phyloP scores from a whole-genome alignment of 768 basidiomycete species.

The Mycena galopus region DNA sequence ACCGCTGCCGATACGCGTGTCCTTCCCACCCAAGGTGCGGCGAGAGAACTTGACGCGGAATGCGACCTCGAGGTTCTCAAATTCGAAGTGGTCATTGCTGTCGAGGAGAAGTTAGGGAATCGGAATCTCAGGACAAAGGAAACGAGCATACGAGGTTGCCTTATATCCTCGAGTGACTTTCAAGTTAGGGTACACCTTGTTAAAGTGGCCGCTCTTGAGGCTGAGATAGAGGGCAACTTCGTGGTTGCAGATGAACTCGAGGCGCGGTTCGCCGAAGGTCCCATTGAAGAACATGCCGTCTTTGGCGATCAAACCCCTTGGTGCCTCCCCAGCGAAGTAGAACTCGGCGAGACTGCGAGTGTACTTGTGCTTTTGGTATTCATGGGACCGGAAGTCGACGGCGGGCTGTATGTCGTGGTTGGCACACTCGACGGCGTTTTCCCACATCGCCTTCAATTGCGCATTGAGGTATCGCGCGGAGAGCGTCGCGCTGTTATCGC shows the following conservation, averaged over 20 bases:
- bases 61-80: conserved; percentile 5
- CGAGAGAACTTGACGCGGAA: conserved; percentile 26
- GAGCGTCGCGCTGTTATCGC: conserved; percentile 15
- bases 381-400: neutral
- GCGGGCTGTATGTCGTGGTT: neutral
- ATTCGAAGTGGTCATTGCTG: neutral
- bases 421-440: conserved; percentile 23
- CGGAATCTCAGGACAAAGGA: neutral
- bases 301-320: neutral
- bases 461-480: conserved; percentile 27
- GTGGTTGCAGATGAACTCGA: conserved; percentile 32
- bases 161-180: conserved; percentile 4
- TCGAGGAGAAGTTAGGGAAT: neutral
- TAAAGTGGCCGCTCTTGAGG: conserved; percentile 37
- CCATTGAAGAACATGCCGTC: conserved; percentile 33
- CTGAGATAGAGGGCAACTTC: conserved; percentile 36
- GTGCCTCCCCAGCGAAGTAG: conserved; percentile 11
- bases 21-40: conserved; percentile 11
- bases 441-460: conserved; percentile 20
- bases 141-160: neutral
- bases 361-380: conserved; percentile 16
- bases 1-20: conserved; percentile 19
- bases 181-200: conserved; percentile 25
- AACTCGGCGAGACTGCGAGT: conserved; percentile 24
- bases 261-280: conserved; percentile 37